phyloP scores from a whole-genome alignment of 1,284 basidiomycete species.

The Heterobasidion irregulare region DNA sequence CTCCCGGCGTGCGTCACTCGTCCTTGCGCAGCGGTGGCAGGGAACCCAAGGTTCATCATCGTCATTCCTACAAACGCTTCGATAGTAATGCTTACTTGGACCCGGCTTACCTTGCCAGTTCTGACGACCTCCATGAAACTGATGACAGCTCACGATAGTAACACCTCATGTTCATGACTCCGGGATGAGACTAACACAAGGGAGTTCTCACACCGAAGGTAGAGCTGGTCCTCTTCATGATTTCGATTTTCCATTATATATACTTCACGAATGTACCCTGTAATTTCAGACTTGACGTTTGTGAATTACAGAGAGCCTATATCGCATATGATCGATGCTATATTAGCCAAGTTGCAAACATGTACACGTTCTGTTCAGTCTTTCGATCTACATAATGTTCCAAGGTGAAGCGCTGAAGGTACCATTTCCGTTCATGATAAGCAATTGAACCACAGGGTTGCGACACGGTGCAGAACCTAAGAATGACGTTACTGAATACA shows the following conservation, averaged over 20 bases:
- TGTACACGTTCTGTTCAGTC: too few relatives aligned
- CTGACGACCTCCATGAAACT: not conserved
- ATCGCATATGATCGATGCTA: not conserved
- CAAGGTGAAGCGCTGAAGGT: too few relatives aligned
- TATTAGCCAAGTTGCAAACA: too few relatives aligned
- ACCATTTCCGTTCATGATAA: too few relatives aligned
- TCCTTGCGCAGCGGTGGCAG: slow-evolving; percentile 2
- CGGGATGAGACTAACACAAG: not conserved
- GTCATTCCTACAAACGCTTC: not conserved
- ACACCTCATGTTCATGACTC: not conserved
- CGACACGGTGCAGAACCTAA: too few relatives aligned
- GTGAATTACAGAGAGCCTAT: not conserved
- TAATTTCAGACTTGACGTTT: not conserved
- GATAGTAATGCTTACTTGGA: not conserved
- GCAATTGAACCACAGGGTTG: too few relatives aligned
- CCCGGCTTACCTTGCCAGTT: not conserved
- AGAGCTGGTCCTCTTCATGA: not conserved
- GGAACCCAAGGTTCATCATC: slow-evolving; percentile 1
- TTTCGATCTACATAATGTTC: too few relatives aligned
- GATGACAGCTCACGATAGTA: not conserved
- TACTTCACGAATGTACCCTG: not conserved
- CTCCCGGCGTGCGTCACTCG: slow-evolving; percentile 8
- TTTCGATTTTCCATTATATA: not conserved
- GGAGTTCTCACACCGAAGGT: not conserved
- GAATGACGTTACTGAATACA: not conserved